phyloP scores from a whole-genome alignment of 495 filamentous ascomycete species.

The Aspergillus funiculosus region DNA sequence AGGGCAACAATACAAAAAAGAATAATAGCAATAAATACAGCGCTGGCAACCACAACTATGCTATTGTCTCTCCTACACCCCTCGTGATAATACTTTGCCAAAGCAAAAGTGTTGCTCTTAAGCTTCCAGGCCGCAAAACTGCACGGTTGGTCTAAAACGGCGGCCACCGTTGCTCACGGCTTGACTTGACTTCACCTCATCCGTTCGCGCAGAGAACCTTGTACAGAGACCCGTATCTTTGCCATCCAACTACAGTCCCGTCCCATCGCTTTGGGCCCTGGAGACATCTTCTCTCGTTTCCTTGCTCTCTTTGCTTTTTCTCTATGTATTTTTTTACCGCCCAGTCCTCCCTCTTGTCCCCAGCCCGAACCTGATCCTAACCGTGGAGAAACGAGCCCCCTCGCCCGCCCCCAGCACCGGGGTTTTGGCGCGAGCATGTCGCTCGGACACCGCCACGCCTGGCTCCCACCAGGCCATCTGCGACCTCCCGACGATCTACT shows the following conservation, averaged over 20 bases:
- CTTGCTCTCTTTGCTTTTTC: conserved; percentile 16
- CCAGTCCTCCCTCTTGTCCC: conserved; percentile 23
- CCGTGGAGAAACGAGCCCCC: conserved; percentile 45
- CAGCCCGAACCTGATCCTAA: conserved; percentile 35
- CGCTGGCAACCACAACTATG: neutral
- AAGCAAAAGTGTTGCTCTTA: neutral
- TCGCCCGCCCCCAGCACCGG: conserved; percentile 44
- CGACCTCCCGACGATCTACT: conserved; percentile 42
- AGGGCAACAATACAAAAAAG: too few relatives aligned
- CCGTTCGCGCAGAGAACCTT: conserved; percentile 40
- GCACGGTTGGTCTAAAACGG: conserved; percentile 33
- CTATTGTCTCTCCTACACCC: too few relatives aligned
- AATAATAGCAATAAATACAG: neutral
- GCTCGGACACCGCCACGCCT: conserved; percentile 46
- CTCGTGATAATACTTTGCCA: too few relatives aligned
- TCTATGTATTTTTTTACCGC: conserved; percentile 36
- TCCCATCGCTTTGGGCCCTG: conserved; percentile 34
- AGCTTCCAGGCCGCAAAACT: conserved; percentile 15
- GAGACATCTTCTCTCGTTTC: conserved; percentile 27
- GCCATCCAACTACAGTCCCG: conserved; percentile 34
- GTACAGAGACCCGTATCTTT: conserved; percentile 33
- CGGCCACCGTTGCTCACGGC: conserved; percentile 25
- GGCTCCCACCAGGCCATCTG: conserved; percentile 44
- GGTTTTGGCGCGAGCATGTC: conserved; percentile 50
- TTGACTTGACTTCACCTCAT: conserved; percentile 34